These are phyloP conservation scores for Calcarisporium arbuscula DNA, from an alignment of 2,329 filamentous ascomycete species.

Conservation along the genomic window DNA sequence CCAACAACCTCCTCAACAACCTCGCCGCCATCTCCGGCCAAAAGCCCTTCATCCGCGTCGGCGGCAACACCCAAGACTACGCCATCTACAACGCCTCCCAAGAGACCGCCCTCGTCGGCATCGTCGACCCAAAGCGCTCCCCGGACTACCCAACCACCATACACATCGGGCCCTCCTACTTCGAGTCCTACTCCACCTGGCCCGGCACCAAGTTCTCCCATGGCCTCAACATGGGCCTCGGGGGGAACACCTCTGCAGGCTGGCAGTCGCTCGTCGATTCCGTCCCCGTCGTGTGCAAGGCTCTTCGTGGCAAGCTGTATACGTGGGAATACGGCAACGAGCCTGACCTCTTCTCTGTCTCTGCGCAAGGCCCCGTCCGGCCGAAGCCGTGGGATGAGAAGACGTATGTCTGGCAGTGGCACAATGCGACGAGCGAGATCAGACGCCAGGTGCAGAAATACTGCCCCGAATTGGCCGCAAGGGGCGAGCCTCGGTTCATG, in stretches of 20 bases:
- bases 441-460: conserved; percentile 33
- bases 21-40: conserved; percentile 45
- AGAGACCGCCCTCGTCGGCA: conserved; percentile 44
- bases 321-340: conserved; percentile 52
- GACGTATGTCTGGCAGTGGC: conserved; percentile 52
- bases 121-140: conserved; percentile 41
- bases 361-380: conserved; percentile 44
- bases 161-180: conserved; percentile 54
- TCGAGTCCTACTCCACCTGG: conserved; percentile 56
- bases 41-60: conserved; percentile 56
- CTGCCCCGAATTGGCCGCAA: conserved; percentile 40
- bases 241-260: conserved; percentile 42
- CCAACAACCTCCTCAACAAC: conserved; percentile 53
- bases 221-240: conserved; percentile 54
- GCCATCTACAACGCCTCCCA: conserved; percentile 52
- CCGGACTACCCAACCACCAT: conserved; percentile 55
- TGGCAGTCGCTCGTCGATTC: conserved; percentile 47
- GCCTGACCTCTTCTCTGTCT: conserved; percentile 47
- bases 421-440: conserved; percentile 46
- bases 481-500: conserved; percentile 28
- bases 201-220: conserved; percentile 50
- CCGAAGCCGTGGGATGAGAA: conserved; percentile 46
- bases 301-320: conserved; percentile 45
- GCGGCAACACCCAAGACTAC: conserved; percentile 63
- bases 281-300: conserved; percentile 50